Evolutionary conservation across 257 asterid genomes (phyloP).

Genomic region (Rehmannia glutinosa): DNA sequence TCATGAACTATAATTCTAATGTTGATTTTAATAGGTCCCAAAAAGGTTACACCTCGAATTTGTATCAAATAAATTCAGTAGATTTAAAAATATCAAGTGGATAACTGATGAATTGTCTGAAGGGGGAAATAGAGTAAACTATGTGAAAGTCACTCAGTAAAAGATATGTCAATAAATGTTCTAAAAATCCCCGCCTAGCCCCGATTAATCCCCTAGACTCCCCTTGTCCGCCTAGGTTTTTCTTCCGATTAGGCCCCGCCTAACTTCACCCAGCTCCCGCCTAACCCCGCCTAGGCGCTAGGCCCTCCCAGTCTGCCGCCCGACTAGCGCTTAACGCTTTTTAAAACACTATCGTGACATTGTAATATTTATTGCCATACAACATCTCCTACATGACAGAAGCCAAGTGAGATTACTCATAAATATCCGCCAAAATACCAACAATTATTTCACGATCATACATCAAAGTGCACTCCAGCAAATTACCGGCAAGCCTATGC

Average conservation of each 20-base stretch:
- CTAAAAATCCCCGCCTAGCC: too few species aligned
- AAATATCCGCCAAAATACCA: background rate
- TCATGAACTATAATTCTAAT: too few species aligned
- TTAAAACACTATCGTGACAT: background rate
- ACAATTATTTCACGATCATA: background rate
- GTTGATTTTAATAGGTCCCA: background rate
- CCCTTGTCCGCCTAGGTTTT: too few species aligned
- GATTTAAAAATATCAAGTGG: background rate
- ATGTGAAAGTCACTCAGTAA: background rate
- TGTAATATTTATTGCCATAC: background rate
- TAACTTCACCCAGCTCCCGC: too few species aligned
- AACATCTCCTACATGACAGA: constrained; percentile 4
- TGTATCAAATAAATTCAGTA: background rate
- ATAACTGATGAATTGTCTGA: background rate
- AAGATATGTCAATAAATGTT: too few species aligned
- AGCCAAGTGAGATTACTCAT: background rate
- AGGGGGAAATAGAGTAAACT: background rate
- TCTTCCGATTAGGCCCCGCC: too few species aligned
- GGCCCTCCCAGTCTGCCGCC: too few species aligned
- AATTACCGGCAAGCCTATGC: constrained; percentile 68
- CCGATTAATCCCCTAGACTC: too few species aligned
- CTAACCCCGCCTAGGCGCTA: too few species aligned
- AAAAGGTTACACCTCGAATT: background rate
- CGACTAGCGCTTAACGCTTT: too few species aligned
- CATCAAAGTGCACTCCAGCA: background rate